A percentile compares a stretch with the other conserved stretches of the same genome.
phyloP scores from a whole-genome alignment of 2,329 filamentous ascomycete species.

The Taxawa tesnikishii region DNA sequence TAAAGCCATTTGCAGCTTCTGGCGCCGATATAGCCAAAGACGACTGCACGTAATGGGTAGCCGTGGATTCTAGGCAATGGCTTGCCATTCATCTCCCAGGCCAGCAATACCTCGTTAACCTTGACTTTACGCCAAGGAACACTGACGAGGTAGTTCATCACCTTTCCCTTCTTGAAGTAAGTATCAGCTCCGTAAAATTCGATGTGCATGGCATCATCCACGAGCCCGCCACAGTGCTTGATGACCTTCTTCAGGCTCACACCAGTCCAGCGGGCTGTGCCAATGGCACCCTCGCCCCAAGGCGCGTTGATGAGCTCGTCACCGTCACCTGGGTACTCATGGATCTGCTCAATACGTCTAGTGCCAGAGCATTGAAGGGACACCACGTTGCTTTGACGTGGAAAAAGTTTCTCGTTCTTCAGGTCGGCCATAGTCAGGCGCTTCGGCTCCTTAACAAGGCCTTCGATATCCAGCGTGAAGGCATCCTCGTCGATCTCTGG shows the following conservation, averaged over 20 bases:
- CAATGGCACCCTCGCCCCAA: conserved; percentile 55
- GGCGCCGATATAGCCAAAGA: conserved; percentile 50
- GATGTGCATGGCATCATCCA: conserved; percentile 40
- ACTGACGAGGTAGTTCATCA: conserved; percentile 55
- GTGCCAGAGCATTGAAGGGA: conserved; percentile 60
- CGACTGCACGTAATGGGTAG: conserved; percentile 48
- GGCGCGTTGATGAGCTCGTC: conserved; percentile 22
- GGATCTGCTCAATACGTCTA: conserved; percentile 56
- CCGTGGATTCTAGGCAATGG: conserved; percentile 54
- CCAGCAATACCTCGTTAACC: conserved; percentile 52
- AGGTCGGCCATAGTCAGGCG: conserved; percentile 47
- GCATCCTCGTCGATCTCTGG: conserved; percentile 49
- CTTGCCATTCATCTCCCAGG: conserved; percentile 61
- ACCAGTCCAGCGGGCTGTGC: conserved; percentile 51
- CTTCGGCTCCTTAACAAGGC: conserved; percentile 47
- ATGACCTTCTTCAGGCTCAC: conserved; percentile 58
- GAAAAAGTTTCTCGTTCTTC: conserved; percentile 47
- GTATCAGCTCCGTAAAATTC: conserved; percentile 61
- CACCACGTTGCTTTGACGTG: conserved; percentile 44
- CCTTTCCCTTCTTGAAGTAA: conserved; percentile 56
- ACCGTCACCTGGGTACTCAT: conserved; percentile 52
- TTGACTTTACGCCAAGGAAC: conserved; percentile 59
- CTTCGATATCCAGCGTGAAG: conserved; percentile 44
- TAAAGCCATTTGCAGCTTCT: conserved; percentile 53
- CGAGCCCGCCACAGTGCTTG: conserved; percentile 54